Evolutionary conservation across 2,329 filamentous ascomycete species (phyloP).

Genomic region (Cladosporium sphaerospermum): DNA sequence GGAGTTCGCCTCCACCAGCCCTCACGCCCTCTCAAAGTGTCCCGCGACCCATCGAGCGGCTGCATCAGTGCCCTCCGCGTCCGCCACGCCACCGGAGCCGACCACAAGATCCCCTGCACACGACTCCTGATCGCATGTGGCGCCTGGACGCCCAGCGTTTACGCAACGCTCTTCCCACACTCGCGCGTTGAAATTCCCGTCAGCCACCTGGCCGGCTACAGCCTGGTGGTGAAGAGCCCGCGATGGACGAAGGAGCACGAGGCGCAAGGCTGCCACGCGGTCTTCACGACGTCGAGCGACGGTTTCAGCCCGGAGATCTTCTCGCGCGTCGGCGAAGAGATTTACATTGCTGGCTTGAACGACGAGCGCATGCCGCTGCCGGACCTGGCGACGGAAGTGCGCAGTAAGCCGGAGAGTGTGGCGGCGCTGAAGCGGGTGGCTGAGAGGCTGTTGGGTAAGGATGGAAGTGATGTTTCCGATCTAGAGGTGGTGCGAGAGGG

Average conservation of each 20-base stretch:
- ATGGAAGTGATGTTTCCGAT: constrained; percentile 34
- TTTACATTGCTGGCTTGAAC: constrained; percentile 71
- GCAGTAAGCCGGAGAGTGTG: constrained; percentile 38
- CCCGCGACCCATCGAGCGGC: constrained; percentile 31
- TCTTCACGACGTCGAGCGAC: constrained; percentile 56
- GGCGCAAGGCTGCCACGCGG: constrained; percentile 53
- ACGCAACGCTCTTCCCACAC: constrained; percentile 56
- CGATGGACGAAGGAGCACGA: constrained; percentile 45
- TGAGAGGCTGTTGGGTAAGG: constrained; percentile 42
- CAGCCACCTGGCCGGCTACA: constrained; percentile 62
- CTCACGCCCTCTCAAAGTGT: constrained; percentile 49
- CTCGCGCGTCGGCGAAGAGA: constrained; percentile 57
- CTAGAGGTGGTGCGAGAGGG: constrained; percentile 59
- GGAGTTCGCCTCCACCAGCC: constrained; percentile 64
- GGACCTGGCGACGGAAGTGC: constrained; percentile 42
- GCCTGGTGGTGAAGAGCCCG: constrained; percentile 59
- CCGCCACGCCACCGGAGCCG: constrained; percentile 36
- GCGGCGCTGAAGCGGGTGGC: constrained; percentile 49
- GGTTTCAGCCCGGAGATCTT: constrained; percentile 67
- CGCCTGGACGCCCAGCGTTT: constrained; percentile 64
- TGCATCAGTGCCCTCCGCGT: constrained; percentile 50
- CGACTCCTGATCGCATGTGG: constrained; percentile 63
- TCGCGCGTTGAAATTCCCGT: constrained; percentile 52
- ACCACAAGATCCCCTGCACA: constrained; percentile 51
- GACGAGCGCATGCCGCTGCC: constrained; percentile 56